Evolutionary conservation across 169 alveolate species (phyloP).

Genomic region (Plasmodium adleri): DNA sequence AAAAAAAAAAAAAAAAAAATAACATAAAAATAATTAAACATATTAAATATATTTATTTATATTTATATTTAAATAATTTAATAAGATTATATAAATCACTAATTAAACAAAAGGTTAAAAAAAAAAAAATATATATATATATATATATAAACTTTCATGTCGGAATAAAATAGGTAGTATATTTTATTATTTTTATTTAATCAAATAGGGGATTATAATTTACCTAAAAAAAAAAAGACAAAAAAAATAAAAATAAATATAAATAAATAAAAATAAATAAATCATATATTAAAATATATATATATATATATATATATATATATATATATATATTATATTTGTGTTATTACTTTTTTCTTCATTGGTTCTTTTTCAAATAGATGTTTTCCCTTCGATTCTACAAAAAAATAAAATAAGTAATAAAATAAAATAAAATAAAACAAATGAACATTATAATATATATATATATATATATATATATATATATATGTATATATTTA

Average conservation of each 20-base stretch:
- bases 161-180: not conserved
- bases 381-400: constrained; percentile 71
- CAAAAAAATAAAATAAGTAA: not conserved
- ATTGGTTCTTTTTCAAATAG: constrained; percentile 71
- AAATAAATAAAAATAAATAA: not conserved
- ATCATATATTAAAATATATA: not conserved
- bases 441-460: not conserved
- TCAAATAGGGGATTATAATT: constrained; percentile 66
- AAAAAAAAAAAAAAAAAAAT: not conserved
- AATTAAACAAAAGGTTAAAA: not conserved
- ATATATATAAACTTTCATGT: not conserved
- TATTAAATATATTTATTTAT: too few species aligned
- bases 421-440: not conserved
- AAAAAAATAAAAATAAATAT: not conserved
- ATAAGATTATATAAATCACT: not conserved
- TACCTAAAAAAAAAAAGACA: constrained; percentile 22
- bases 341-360: constrained; percentile 39
- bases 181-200: not conserved
- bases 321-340: constrained; percentile 4
- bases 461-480: not conserved
- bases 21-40: not conserved
- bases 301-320: constrained; percentile 3
- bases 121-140: not conserved
- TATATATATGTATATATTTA: not conserved
- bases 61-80: too few species aligned